Percentiles rank a stretch among this genome's conserved stretches.
Evolutionary conservation across 169 alveolate species (phyloP).

Genomic region (Plasmodium falciparum): DNA sequence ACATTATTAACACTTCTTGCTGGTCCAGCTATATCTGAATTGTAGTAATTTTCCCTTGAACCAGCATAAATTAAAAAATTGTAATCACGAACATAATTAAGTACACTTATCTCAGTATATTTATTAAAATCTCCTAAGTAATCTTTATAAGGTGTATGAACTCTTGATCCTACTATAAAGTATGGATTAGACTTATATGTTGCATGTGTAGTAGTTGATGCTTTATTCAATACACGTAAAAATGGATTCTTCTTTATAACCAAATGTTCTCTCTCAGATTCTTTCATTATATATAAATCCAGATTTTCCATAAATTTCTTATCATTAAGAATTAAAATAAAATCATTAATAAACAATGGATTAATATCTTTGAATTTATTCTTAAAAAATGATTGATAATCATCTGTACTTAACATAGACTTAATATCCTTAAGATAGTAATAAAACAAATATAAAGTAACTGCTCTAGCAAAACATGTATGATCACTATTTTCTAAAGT

Average conservation of each 20-base stretch:
- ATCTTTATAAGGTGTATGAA: too few relatives aligned
- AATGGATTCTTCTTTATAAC: neutral
- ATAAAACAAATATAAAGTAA: slow-evolving; percentile 31
- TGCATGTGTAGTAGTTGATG: slow-evolving; percentile 3
- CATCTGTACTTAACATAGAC: slow-evolving; percentile 4
- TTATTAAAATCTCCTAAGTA: neutral
- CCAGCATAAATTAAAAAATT: slow-evolving; percentile 1
- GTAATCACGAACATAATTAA: slow-evolving; percentile 28
- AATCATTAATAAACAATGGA: slow-evolving; percentile 2
- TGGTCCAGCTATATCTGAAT: slow-evolving; percentile 36
- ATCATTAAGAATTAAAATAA: neutral
- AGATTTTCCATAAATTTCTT: neutral
- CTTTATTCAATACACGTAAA: neutral
- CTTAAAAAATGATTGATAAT: slow-evolving; percentile 2
- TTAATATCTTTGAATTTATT: slow-evolving; percentile 13
- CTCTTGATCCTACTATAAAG: too few relatives aligned
- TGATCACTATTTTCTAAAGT: slow-evolving; percentile 17
- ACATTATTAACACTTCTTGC: slow-evolving; percentile 3
- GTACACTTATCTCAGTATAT: neutral
- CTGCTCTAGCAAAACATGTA: slow-evolving; percentile 25
- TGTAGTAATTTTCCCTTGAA: slow-evolving; percentile 20
- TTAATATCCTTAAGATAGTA: slow-evolving; percentile 13
- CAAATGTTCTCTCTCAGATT: neutral
- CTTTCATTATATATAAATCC: neutral
- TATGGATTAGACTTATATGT: neutral